Evolutionary conservation across 202 grass and related monocot genomes (phyloP).

Genomic region (Schoenoplectus triqueter): DNA sequence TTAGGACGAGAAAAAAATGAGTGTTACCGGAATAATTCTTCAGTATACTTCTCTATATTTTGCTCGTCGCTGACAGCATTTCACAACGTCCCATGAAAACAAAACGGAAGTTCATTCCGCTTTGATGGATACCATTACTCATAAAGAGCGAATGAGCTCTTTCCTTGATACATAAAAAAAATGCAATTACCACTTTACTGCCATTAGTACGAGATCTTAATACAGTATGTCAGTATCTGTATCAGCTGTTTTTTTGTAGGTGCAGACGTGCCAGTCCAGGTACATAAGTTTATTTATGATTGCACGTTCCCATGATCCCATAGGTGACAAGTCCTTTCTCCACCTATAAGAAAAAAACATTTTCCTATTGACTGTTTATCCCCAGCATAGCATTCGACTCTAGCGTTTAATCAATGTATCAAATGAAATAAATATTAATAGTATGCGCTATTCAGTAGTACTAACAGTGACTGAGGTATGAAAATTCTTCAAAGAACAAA

Average conservation of each 20-base stretch:
- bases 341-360: not conserved
- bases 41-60: too few species aligned
- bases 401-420: too few species aligned
- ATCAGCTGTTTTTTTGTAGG: not conserved
- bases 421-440: not conserved
- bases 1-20: too few species aligned
- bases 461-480: not conserved
- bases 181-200: too few species aligned
- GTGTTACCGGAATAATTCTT: too few species aligned
- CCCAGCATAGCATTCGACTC: not conserved
- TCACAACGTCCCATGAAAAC: too few species aligned
- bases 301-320: not conserved
- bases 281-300: not conserved
- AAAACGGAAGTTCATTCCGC: too few species aligned
- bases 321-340: not conserved
- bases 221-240: not conserved
- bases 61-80: too few species aligned
- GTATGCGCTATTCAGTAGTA: not conserved
- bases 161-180: too few species aligned
- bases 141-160: too few species aligned
- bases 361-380: not conserved
- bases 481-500: not conserved
- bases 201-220: too few species aligned
- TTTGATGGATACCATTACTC: too few species aligned
- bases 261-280: not conserved